Base-by-base conservation (phyloP, 2,329 filamentous ascomycete species). In the Aspergillus sp. region DNA sequence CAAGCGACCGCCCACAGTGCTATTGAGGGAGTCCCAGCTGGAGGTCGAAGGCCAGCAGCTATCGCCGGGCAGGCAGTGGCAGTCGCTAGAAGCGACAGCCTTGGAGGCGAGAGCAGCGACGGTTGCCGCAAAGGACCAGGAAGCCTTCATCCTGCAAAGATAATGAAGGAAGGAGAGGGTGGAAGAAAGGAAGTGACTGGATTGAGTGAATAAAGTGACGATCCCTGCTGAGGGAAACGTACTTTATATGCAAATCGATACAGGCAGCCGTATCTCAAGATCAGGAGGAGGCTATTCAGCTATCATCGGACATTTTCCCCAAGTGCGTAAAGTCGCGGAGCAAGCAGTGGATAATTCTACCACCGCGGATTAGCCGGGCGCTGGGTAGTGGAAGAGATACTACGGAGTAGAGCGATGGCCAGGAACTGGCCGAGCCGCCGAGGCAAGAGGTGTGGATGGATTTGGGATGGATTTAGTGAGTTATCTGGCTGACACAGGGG, bases 1-100 rank as follows among this genome's bases (percentile, higher is more conserved):
- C 52, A 79, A 66, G 55, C 71, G 72, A 47, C 77, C 77, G 25
- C 66, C 69, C 5, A 79, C 72, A 3, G 76, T 76, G 49, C 57
- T 60, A 64, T 79, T 79, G 38, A 79, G 65, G 7, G 64, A 55
- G 3, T 64, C 58, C 76, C 77, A 78, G n/a, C 62, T 61, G 5
- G 67, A 59, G 1, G 61, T n/a, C 4, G 68, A 63, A 64, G 76
- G 70, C 77, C 77, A 79, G 63, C 78, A 80, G 23, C 60, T 50
- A 54, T 79, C 73, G 5, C 69, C 69, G 2, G 77, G 78, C 50
- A 72, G 54, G 39, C 70, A 72, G 63, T 65, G 66, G 49, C 70
- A 72, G 39, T 48, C 15, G 32, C 23, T 28, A 28, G 39, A 30
- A n/a, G 53, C 53, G 25, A 45, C 17, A 25, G 43, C 58, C 23